These are phyloP conservation scores for thale cress (Arabidopsis thaliana) DNA, from an alignment of 345 rosid species.

Conservation along the genomic window DNA sequence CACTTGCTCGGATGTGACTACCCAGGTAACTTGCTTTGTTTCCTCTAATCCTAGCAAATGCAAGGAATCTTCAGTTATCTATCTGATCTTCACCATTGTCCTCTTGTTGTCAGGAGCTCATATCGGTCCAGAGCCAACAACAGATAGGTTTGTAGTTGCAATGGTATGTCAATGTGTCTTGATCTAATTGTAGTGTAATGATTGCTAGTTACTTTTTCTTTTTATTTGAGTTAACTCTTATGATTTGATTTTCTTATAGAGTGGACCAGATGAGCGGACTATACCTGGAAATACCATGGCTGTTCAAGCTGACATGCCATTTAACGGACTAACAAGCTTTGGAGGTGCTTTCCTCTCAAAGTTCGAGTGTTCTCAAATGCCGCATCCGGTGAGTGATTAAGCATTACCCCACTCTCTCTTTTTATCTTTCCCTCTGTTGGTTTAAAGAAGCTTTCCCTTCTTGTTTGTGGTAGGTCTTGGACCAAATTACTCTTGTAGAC, in stretches of 20 bases:
- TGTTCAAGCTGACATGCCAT: slow-evolving; percentile 91
- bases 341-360: slow-evolving; percentile 91
- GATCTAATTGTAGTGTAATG: slow-evolving; percentile 4
- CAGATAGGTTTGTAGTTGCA: slow-evolving; percentile 96
- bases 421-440: slow-evolving; percentile 1
- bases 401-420: slow-evolving; percentile 2
- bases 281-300: slow-evolving; percentile 92
- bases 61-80: neutral
- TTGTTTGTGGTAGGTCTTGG: slow-evolving; percentile 64
- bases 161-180: slow-evolving; percentile 58
- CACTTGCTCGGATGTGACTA: slow-evolving; percentile 81
- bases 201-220: slow-evolving; percentile 8
- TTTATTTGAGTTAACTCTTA: neutral
- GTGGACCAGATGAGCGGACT: slow-evolving; percentile 82
- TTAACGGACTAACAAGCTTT: slow-evolving; percentile 76
- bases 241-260: slow-evolving; percentile 45
- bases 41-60: neutral
- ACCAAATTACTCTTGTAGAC: slow-evolving; percentile 90
- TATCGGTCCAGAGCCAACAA: slow-evolving; percentile 99
- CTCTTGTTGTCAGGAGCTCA: slow-evolving; percentile 74
- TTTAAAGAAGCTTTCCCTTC: slow-evolving; percentile 6
- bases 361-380: slow-evolving; percentile 94
- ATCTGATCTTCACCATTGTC: slow-evolving; percentile 24
- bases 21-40: slow-evolving; percentile 60
- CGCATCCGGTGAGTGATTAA: slow-evolving; percentile 70